phyloP scores from a whole-genome alignment of 1,284 basidiomycete genomes.

The Amylostereum chailletii region DNA sequence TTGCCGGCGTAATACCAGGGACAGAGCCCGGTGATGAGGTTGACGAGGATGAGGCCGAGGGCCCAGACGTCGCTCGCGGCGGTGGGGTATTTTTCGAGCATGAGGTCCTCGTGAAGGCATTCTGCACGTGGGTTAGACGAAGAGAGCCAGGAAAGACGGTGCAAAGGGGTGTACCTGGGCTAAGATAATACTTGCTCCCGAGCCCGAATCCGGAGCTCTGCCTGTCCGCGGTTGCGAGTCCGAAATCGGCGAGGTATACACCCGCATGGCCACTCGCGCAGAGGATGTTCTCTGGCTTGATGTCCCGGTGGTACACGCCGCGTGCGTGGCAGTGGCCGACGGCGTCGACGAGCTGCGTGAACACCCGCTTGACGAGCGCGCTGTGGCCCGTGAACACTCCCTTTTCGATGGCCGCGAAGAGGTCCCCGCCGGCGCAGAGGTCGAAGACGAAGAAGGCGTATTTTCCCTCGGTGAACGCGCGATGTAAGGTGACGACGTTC shows the following conservation, averaged over 20 bases:
- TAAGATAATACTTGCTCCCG: neutral
- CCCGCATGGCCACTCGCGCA: neutral
- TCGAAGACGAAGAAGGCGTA: constrained; percentile 2
- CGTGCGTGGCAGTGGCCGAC: neutral
- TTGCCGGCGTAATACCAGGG: neutral
- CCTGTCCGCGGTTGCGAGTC: neutral
- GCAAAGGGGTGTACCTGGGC: too few species aligned
- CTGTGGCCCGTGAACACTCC: neutral
- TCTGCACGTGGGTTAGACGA: neutral
- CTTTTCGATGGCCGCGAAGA: neutral
- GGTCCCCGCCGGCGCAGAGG: neutral
- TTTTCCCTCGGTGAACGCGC: neutral
- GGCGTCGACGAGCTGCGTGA: neutral
- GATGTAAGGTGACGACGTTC: neutral
- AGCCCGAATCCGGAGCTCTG: neutral
- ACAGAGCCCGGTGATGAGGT: neutral
- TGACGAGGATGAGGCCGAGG: neutral
- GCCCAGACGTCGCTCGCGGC: neutral
- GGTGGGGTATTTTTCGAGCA: neutral
- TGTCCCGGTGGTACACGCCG: neutral
- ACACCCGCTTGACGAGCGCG: neutral
- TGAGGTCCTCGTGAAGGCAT: neutral
- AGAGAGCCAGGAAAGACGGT: too few species aligned
- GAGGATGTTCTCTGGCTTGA: constrained; percentile 2
- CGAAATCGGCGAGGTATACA: neutral